Evolutionary conservation across 352 stramenopile genomes (phyloP), one percentile per base, ranked within the genome.

Genomic region (Plasmopara halstedii): DNA sequence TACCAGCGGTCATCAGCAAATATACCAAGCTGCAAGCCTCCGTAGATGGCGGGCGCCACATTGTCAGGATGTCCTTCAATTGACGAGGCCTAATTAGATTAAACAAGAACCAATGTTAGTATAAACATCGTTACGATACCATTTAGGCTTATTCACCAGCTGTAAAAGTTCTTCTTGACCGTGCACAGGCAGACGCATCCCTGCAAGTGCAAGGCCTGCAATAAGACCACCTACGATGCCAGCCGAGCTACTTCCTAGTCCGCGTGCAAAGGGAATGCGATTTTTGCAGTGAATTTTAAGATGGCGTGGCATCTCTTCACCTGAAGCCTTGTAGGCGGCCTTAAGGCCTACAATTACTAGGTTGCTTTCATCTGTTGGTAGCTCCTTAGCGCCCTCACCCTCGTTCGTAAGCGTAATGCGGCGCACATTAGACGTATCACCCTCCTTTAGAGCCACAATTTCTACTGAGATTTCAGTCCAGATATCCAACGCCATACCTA

Each of bases 11-110:
- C 81, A 50, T 97, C 94, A 34, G 94, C 97, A 38, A 83, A 81
- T 50, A 93, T 89, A 22, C 82, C 82, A 51, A 99, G 79, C 78
- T 99, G 96, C 53, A 98, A 84, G 18, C 96, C 96, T 43, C 96
- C 96, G 61, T 99, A 99, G 61, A 99, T 98, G 11, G 92, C 95
- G 0, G 96, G 96, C 35, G 96, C 95, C 11, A 99, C 96, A 62
- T 99, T 99, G 71, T 99, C 96, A 1, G 96, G 96, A 75, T 99
- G 96, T 15, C 96, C 96, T 54, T 99, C 96, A 50, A 99, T 99
- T 52, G 88, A 87, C 6, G 95, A 96, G 10, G 96, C 94, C 58
- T 67, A 36, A 1, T 42, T 29, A 20, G 33, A 33, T 29, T 31
- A 4, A 49, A 14, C 18, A 37, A 8, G 52, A 10, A 34, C 54